phyloP scores from a whole-genome alignment of 768 basidiomycete species.

The Tephrocybe sp. region DNA sequence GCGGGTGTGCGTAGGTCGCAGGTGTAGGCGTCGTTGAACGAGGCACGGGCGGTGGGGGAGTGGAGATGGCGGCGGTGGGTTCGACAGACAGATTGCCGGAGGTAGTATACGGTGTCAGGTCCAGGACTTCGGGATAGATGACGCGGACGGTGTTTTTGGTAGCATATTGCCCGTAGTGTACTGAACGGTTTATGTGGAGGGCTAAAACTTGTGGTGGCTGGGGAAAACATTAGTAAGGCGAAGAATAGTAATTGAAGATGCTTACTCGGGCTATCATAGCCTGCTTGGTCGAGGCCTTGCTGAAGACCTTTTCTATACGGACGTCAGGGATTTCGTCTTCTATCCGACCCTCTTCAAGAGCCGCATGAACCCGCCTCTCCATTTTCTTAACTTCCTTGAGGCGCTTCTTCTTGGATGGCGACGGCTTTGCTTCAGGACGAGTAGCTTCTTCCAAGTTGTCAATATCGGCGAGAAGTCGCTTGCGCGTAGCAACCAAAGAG shows the following conservation, averaged over 20 bases:
- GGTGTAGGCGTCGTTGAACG: constrained; percentile 60
- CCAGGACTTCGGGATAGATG: constrained; percentile 83
- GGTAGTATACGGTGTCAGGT: constrained; percentile 87
- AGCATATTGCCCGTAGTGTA: constrained; percentile 73
- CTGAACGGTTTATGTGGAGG: constrained; percentile 90
- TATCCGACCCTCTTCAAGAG: constrained; percentile 72
- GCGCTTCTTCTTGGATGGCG: constrained; percentile 74
- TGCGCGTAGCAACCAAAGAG: constrained; percentile 77
- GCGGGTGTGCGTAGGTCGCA: constrained; percentile 46
- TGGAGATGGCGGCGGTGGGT: constrained; percentile 72
- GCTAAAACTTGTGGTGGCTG: constrained; percentile 86
- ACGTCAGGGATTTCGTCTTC: constrained; percentile 85
- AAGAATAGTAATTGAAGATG: constrained; percentile 12
- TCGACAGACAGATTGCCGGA: constrained; percentile 72
- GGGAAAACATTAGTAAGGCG: constrained; percentile 2
- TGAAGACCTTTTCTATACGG: constrained; percentile 74
- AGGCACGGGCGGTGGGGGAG: constrained; percentile 48
- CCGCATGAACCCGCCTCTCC: constrained; percentile 57
- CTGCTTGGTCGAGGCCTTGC: constrained; percentile 80
- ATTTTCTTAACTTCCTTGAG: constrained; percentile 71
- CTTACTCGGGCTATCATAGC: constrained; percentile 89
- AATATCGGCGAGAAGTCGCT: constrained; percentile 61
- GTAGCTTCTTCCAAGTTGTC: constrained; percentile 51
- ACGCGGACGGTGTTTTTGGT: constrained; percentile 85
- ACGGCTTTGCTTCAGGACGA: constrained; percentile 41